Evolutionary conservation across 495 filamentous ascomycete species (phyloP).

Genomic region (Aspergillus mulundensis): DNA sequence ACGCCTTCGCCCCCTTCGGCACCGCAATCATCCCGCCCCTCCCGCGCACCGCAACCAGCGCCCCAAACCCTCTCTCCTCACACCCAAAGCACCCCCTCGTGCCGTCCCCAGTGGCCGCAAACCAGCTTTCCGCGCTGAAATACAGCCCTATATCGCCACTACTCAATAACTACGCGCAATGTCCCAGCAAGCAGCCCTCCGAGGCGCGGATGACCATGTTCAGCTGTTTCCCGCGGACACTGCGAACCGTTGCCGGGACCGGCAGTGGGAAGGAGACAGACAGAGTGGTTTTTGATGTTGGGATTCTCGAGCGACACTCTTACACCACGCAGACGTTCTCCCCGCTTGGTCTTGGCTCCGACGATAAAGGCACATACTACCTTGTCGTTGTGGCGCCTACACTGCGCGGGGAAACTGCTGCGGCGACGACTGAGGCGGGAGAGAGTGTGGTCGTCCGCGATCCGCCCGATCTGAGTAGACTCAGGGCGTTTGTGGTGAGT

Average conservation of each 20-base stretch:
- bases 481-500: conserved; percentile 76
- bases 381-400: conserved; percentile 92
- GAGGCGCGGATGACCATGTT: conserved; percentile 80
- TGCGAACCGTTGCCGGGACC: conserved; percentile 21
- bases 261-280: conserved; percentile 8
- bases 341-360: conserved; percentile 59
- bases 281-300: conserved; percentile 55
- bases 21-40: conserved; percentile 73
- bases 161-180: conserved; percentile 58
- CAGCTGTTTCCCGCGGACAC: conserved; percentile 67
- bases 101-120: conserved; percentile 51
- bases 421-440: conserved; percentile 30
- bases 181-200: conserved; percentile 59
- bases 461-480: conserved; percentile 65
- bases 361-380: conserved; percentile 44
- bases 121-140: conserved; percentile 87
- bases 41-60: conserved; percentile 46
- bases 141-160: conserved; percentile 73
- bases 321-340: conserved; percentile 92
- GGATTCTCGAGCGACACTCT: conserved; percentile 86
- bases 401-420: conserved; percentile 29
- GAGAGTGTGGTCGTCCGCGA: conserved; percentile 44
- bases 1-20: conserved; percentile 75
- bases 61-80: conserved; percentile 30
- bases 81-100: conserved; percentile 33